A percentile compares a stretch with the other conserved stretches of the same genome.
phyloP scores from a whole-genome alignment of 495 filamentous ascomycete genomes.

The Trichodelitschia bisporula region DNA sequence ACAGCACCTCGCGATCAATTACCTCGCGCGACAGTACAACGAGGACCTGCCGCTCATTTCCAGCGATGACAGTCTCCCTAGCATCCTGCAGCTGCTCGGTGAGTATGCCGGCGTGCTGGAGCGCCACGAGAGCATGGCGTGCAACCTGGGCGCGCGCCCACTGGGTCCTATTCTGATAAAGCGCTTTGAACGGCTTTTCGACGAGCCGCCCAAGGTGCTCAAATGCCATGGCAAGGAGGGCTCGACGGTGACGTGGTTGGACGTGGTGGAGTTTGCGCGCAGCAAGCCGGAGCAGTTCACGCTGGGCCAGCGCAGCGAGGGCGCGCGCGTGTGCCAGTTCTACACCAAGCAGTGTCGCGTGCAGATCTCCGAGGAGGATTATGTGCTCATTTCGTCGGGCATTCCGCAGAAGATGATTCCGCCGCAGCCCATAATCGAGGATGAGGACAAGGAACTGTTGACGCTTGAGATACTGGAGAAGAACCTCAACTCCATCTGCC shows the following conservation, averaged over 20 bases:
- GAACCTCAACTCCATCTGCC: slow-evolving; percentile 46
- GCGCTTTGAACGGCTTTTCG: slow-evolving; percentile 66
- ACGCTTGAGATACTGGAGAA: slow-evolving; percentile 64
- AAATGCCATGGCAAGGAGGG: slow-evolving; percentile 38
- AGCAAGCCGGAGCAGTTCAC: slow-evolving; percentile 59
- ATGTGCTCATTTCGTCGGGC: slow-evolving; percentile 53
- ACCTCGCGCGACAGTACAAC: slow-evolving; percentile 39
- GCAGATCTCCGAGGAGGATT: slow-evolving; percentile 75
- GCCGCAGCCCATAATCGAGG: slow-evolving; percentile 58
- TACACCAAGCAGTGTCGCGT: slow-evolving; percentile 56
- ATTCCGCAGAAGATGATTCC: slow-evolving; percentile 67
- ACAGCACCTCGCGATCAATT: slow-evolving; percentile 61
- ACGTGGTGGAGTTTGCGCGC: slow-evolving; percentile 64
- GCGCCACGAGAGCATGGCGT: slow-evolving; percentile 63
- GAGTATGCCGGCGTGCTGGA: slow-evolving; percentile 68
- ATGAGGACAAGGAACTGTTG: slow-evolving; percentile 64
- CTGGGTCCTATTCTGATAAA: slow-evolving; percentile 62
- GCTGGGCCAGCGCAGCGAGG: slow-evolving; percentile 40
- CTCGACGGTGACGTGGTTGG: slow-evolving; percentile 47
- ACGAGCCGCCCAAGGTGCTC: slow-evolving; percentile 47
- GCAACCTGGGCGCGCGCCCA: slow-evolving; percentile 63
- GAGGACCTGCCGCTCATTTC: slow-evolving; percentile 37
- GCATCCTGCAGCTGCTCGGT: slow-evolving; percentile 38
- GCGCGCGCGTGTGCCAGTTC: slow-evolving; percentile 50
- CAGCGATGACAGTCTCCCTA: slow-evolving; percentile 31